Evolutionary conservation across 2,329 filamentous ascomycete species (phyloP).

Genomic region (Apiospora koreana): DNA sequence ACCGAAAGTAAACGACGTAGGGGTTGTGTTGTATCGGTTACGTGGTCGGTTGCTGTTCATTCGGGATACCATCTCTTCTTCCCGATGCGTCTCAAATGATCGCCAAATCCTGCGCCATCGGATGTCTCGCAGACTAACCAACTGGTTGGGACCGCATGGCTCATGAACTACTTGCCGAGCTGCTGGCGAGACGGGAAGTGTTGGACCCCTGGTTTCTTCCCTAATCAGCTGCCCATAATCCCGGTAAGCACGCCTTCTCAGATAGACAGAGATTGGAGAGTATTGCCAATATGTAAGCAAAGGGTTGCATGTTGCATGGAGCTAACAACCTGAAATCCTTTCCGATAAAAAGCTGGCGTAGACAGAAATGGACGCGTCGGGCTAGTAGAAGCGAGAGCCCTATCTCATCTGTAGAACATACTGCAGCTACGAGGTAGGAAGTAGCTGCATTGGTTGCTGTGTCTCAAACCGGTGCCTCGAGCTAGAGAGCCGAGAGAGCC

Average conservation of each 20-base stretch:
- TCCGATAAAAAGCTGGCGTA: background rate
- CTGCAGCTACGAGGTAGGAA: background rate
- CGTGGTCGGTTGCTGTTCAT: background rate
- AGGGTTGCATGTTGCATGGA: background rate
- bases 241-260: constrained; percentile 5
- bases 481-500: background rate
- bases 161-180: background rate
- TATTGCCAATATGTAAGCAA: background rate
- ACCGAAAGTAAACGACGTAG: background rate
- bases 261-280: background rate
- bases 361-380: background rate
- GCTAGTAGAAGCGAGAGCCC: background rate
- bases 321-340: background rate
- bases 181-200: constrained; percentile 4
- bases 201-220: background rate
- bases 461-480: background rate
- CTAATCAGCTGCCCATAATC: background rate
- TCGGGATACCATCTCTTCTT: background rate
- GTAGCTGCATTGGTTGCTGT: background rate
- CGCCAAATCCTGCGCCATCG: constrained; percentile 1
- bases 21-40: background rate
- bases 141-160: constrained; percentile 1
- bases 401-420: background rate
- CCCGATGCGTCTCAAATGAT: background rate
- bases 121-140: constrained; percentile 8